Conservation (phyloP, 768 basidiomycete genomes). For the Termitomyces sp. region DNA sequence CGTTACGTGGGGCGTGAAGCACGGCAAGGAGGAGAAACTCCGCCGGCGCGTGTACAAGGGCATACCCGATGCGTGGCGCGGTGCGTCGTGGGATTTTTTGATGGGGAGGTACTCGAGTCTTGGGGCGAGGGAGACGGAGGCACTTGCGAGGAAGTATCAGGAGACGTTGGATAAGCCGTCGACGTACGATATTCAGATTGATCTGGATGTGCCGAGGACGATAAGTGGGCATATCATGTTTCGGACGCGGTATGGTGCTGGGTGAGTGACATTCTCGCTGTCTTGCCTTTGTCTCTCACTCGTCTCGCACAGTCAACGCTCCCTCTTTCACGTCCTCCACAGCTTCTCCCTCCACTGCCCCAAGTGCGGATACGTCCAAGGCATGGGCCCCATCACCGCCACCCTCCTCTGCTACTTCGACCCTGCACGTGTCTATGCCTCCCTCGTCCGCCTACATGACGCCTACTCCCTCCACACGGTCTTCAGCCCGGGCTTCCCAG, state of each 20-base stretch:
- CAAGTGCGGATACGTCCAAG: conserved; percentile 94
- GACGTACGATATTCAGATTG: conserved; percentile 92
- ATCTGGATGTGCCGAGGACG: conserved; percentile 94
- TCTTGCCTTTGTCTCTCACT: not conserved
- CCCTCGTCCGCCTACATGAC: conserved; percentile 86
- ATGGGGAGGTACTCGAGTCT: conserved; percentile 50
- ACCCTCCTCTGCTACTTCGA: conserved; percentile 92
- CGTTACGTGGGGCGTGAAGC: conserved; percentile 62
- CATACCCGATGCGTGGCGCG: conserved; percentile 93
- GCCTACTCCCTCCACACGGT: conserved; percentile 82
- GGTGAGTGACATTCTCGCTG: conserved; percentile 44
- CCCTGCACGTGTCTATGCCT: conserved; percentile 82
- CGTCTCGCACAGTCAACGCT: conserved; percentile 64
- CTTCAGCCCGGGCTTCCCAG: conserved; percentile 93
- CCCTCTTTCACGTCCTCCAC: conserved; percentile 92
- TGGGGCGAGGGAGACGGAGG: conserved; percentile 37
- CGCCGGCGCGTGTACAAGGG: conserved; percentile 87
- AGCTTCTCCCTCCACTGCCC: conserved; percentile 82
- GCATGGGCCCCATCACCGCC: conserved; percentile 97
- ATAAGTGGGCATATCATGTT: conserved; percentile 95
- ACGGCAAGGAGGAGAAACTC: conserved; percentile 62
- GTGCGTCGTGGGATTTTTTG: conserved; percentile 86
- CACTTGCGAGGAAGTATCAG: conserved; percentile 46
- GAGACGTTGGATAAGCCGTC: conserved; percentile 76
- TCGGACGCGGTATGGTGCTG: conserved; percentile 90